A percentile compares a stretch with the other conserved stretches of the same genome.
These are phyloP conservation scores for Fusarium sp. DNA, from an alignment of 2,329 filamentous ascomycete genomes.

Conservation along the genomic window DNA sequence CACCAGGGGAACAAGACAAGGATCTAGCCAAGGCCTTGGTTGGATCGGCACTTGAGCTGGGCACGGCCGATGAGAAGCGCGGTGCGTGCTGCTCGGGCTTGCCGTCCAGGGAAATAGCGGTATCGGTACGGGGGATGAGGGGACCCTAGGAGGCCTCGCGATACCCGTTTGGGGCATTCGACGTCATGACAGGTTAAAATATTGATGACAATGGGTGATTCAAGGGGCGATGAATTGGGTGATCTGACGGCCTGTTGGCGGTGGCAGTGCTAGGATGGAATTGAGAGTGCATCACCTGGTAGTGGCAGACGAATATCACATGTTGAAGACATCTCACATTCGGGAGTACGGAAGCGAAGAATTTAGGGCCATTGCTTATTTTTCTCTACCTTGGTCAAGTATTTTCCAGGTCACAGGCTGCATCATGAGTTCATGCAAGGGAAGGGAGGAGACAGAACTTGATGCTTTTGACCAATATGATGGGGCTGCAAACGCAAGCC, in stretches of 20 bases:
- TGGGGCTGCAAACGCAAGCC: not conserved
- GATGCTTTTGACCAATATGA: not conserved
- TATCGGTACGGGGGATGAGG: constrained; percentile 11
- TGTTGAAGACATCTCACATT: not conserved
- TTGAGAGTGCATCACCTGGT: not conserved
- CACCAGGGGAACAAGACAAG: not conserved
- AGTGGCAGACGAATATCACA: constrained; percentile 16
- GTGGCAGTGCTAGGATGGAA: constrained; percentile 30
- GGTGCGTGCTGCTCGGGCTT: constrained; percentile 8
- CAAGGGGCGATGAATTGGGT: constrained; percentile 1
- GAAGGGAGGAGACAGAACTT: not conserved
- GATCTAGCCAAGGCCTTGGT: constrained; percentile 6
- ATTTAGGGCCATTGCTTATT: constrained; percentile 29
- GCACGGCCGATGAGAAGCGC: constrained; percentile 34
- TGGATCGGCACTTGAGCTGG: constrained; percentile 23
- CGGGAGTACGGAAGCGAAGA: constrained; percentile 1
- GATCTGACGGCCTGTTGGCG: constrained; percentile 13
- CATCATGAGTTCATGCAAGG: constrained; percentile 3
- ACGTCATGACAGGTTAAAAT: constrained; percentile 22
- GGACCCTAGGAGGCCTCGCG: constrained; percentile 19
- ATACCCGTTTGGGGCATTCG: constrained; percentile 26
- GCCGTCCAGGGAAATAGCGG: constrained; percentile 30
- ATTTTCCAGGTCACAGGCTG: not conserved
- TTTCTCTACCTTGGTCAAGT: not conserved
- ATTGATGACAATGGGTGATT: not conserved